Percentiles rank a stretch among this genome's conserved stretches.
Conservation (phyloP, 164 flowering plant genomes). For the Kalanchoe fedtschenkoi region DNA sequence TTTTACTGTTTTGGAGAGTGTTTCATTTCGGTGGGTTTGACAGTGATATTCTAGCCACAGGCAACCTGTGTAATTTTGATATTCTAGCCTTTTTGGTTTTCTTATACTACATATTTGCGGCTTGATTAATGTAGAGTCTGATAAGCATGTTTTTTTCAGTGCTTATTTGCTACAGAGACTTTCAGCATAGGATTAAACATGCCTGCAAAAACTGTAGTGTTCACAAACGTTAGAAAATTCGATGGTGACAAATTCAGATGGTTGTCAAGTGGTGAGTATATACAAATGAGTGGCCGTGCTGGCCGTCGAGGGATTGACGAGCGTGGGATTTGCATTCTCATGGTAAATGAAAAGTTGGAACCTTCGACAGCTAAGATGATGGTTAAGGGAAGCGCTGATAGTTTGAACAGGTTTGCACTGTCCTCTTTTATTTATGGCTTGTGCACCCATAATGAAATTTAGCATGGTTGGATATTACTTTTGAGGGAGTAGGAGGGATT, state of each 20-base stretch:
- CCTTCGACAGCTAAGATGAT: conserved; percentile 93
- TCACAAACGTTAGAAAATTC: conserved; percentile 93
- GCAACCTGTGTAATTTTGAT: too few species aligned
- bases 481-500: not conserved
- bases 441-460: not conserved
- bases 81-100: too few species aligned
- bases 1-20: not conserved
- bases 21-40: too few species aligned
- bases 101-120: not conserved
- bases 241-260: conserved; percentile 99
- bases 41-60: too few species aligned
- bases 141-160: conserved; percentile 33
- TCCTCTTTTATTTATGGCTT: not conserved
- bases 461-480: not conserved
- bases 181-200: conserved; percentile 98
- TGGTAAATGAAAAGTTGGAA: conserved; percentile 97
- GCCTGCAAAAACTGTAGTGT: conserved; percentile 99
- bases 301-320: conserved; percentile 98
- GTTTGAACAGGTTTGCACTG: conserved; percentile 72
- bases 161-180: conserved; percentile 99
- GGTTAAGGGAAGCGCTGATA: conserved; percentile 95
- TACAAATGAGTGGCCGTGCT: conserved; percentile 99
- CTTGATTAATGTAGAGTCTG: not conserved
- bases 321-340: conserved; percentile 93
- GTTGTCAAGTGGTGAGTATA: conserved; percentile 97